Base-by-base conservation (phyloP, 2,329 filamentous ascomycete genomes). In the Bipolaris oryzae region DNA sequence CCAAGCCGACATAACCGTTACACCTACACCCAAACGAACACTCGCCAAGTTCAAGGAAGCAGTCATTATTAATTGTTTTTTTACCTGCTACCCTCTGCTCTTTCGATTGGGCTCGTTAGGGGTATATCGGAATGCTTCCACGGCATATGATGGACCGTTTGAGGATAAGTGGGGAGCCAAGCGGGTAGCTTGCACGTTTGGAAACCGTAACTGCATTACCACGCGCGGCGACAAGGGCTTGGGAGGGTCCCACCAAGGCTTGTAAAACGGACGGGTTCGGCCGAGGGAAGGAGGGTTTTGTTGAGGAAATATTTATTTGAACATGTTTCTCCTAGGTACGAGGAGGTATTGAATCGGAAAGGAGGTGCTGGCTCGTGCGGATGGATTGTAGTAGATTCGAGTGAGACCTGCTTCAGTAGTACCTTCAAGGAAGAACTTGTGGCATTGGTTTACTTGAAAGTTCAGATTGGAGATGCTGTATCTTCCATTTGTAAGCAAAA, bases 151-250 rank as follows among this genome's bases (percentile, higher is more conserved):
- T 62, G 28, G 10, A 38, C 50, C 44, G 67, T 70, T 69, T 67
- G 67, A 71, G 58, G 58, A 47, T 58, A 57, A 52, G 66, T 68
- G 67, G 67, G 66, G 61, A 25, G 58, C 28, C 28, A 31, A 34
- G 33, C 45, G 39, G 41, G 53, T 31, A 13, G 28, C 28, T 31
- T 31, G 28, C 28, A 31, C 59, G 64, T 69, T 69, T 69, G 57
- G 64, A 71, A 70, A 70, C 69, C 61, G 58, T 55, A 54, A 50
- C 53, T 64, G 64, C 67, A 61, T 68, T 52, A 61, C 48, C 39
- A 56, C 45, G n/a, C 37, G 39, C 25, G 25, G 39, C 44, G 37
- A 28, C 44, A 38, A 31, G 34, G 46, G 33, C 46, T 50, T 55
- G 38, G 39, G 10, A 31, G 28, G 10, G 10, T 31, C 28, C 28